Evolutionary conservation across 1,139 yeast genomes (phyloP).

Genomic region (Chernovozyma aurita): DNA sequence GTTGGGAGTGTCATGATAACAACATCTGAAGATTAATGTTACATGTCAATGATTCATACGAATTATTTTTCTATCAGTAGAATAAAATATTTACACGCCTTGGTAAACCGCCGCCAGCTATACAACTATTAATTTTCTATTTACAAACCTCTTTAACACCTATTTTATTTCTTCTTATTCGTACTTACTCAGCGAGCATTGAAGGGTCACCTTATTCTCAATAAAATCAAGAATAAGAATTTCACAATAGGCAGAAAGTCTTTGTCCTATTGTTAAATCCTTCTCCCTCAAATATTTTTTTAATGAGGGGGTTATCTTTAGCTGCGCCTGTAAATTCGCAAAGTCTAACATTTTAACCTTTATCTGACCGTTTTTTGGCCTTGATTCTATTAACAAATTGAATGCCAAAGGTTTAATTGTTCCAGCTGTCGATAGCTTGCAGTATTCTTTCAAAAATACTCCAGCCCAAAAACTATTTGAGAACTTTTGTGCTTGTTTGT

Average conservation of each 20-base stretch:
- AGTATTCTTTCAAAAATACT: conserved; percentile 27
- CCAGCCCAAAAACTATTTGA: conserved; percentile 39
- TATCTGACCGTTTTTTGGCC: conserved; percentile 24
- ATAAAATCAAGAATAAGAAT: conserved; percentile 28
- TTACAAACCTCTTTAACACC: too few species aligned
- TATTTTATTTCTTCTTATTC: too few species aligned
- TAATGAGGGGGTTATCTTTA: conserved; percentile 20
- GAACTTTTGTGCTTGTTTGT: conserved; percentile 20
- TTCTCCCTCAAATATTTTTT: conserved; percentile 17
- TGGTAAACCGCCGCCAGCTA: too few species aligned
- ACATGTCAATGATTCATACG: too few species aligned
- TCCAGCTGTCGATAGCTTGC: conserved; percentile 13
- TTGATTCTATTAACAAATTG: conserved; percentile 21
- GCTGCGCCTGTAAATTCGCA: conserved; percentile 18
- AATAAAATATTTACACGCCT: too few species aligned
- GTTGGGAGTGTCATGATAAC: too few species aligned
- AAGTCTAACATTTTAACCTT: conserved; percentile 26
- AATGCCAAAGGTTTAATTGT: conserved; percentile 19
- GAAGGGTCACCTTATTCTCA: conserved; percentile 16
- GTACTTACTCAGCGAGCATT: background rate
- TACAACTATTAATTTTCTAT: too few species aligned
- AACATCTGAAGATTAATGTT: too few species aligned
- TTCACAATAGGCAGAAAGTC: conserved; percentile 15
- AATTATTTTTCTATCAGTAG: too few species aligned
- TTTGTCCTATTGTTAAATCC: conserved; percentile 20